Conservation (phyloP, 129 eudicot species). For the Smallanthus sonchifolius region DNA sequence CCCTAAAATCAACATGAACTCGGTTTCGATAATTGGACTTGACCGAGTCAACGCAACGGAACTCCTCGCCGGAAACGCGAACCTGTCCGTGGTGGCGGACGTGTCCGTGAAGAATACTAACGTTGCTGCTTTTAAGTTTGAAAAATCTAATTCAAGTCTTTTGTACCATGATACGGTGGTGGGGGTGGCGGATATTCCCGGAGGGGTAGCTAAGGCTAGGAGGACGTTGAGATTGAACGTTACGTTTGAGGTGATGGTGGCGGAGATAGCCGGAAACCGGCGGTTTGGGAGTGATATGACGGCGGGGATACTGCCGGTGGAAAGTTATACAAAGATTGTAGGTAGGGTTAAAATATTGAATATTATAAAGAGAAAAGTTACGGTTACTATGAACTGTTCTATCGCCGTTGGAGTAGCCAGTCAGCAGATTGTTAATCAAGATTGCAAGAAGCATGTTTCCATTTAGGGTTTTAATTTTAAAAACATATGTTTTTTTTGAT, state of each 20-base stretch:
- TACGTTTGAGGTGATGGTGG: slow-evolving; percentile 30
- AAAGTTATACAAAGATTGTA: slow-evolving; percentile 24
- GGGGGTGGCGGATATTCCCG: slow-evolving; percentile 37
- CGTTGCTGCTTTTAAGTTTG: slow-evolving; percentile 44
- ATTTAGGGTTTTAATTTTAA: slow-evolving; percentile 12
- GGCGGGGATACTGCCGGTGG: slow-evolving; percentile 28
- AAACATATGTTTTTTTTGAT: slow-evolving; percentile 1
- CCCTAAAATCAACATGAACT: slow-evolving; percentile 43
- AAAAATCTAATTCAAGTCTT: slow-evolving; percentile 34
- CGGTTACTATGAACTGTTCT: slow-evolving; percentile 45
- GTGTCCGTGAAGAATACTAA: slow-evolving; percentile 56
- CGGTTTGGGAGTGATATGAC: slow-evolving; percentile 31
- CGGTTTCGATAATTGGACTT: slow-evolving; percentile 32
- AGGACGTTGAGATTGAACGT: slow-evolving; percentile 37
- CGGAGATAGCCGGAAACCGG: slow-evolving; percentile 14
- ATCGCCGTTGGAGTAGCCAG: slow-evolving; percentile 31
- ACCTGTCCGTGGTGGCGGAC: slow-evolving; percentile 41
- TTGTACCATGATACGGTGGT: slow-evolving; percentile 38
- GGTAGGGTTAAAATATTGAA: slow-evolving; percentile 45
- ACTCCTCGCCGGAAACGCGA: not conserved
- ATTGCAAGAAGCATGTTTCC: slow-evolving; percentile 35
- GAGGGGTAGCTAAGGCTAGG: slow-evolving; percentile 39
- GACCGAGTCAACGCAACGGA: slow-evolving; percentile 2
- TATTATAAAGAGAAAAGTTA: slow-evolving; percentile 30
- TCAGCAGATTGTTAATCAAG: slow-evolving; percentile 24